Percentiles rank a stretch among this genome's conserved stretches.
Conservation (phyloP, 2,329 filamentous ascomycete species). For the Apiospora rasikravindrae region DNA sequence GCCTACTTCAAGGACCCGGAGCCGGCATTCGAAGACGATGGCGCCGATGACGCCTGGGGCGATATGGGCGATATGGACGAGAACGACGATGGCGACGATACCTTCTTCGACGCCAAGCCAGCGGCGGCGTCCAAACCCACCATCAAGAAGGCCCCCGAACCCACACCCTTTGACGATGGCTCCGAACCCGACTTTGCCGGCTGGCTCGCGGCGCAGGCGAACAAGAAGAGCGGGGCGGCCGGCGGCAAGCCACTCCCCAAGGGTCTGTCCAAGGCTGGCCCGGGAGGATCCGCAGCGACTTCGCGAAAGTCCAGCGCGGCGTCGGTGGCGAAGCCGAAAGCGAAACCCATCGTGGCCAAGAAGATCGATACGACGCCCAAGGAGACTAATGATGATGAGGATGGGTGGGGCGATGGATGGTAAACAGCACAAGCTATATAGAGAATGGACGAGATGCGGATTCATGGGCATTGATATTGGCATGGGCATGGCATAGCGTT, state of each 20-base stretch:
- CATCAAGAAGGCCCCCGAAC: conserved; percentile 41
- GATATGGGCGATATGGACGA: conserved; percentile 63
- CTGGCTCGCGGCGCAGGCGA: conserved; percentile 87
- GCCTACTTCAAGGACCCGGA: conserved; percentile 47
- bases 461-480: neutral
- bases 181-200: conserved; percentile 95
- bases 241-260: conserved; percentile 76
- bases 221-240: conserved; percentile 61
- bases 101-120: conserved; percentile 44
- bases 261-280: conserved; percentile 70
- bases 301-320: conserved; percentile 44
- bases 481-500: conserved; percentile 17
- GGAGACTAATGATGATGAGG: conserved; percentile 58
- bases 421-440: neutral
- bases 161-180: conserved; percentile 75
- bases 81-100: conserved; percentile 60
- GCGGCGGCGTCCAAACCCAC: conserved; percentile 32
- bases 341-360: conserved; percentile 56
- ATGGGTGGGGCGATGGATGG: conserved; percentile 72
- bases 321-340: conserved; percentile 36
- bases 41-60: conserved; percentile 77
- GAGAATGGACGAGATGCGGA: neutral
- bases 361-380: conserved; percentile 74
- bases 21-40: conserved; percentile 60
- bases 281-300: conserved; percentile 31